These are phyloP conservation scores for Amyloporia xantha DNA, from an alignment of 768 basidiomycete genomes.

Conservation along the genomic window DNA sequence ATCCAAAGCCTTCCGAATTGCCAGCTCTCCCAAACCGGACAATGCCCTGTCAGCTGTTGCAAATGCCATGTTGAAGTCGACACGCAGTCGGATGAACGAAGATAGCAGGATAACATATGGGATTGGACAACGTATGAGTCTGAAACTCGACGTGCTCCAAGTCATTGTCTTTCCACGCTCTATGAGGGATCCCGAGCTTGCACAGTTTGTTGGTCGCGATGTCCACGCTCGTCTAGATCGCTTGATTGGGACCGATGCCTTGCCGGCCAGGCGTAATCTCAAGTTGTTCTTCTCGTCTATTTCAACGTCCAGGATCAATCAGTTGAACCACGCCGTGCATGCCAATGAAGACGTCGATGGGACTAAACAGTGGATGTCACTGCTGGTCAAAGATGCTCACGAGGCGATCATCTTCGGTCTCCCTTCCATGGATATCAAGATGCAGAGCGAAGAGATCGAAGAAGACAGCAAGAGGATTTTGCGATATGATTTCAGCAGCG, in stretches of 20 bases:
- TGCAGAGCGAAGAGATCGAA: constrained; percentile 60
- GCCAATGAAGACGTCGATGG: constrained; percentile 33
- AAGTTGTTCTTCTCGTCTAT: constrained; percentile 70
- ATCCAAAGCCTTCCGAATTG: constrained; percentile 70
- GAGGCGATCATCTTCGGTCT: constrained; percentile 76
- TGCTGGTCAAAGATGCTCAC: constrained; percentile 50
- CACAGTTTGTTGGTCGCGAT: constrained; percentile 62
- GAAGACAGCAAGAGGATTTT: constrained; percentile 38
- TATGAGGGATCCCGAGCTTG: constrained; percentile 72
- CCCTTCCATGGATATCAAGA: constrained; percentile 76
- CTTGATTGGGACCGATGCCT: constrained; percentile 42
- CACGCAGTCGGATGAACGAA: constrained; percentile 65
- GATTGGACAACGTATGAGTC: constrained; percentile 68
- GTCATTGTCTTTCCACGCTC: constrained; percentile 74
- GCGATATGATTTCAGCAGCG: constrained; percentile 66
- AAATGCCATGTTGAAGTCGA: constrained; percentile 73
- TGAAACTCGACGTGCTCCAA: constrained; percentile 57
- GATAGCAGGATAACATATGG: constrained; percentile 52
- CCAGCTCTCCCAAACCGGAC: constrained; percentile 64
- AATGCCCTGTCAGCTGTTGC: constrained; percentile 84
- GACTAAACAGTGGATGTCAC: constrained; percentile 51
- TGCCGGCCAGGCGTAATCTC: constrained; percentile 55
- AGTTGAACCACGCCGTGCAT: constrained; percentile 44
- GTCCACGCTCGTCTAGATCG: constrained; percentile 70
- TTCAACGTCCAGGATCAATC: constrained; percentile 68